Conservation (phyloP, 441 rosid species). For the Macaranga tanarius region DNA sequence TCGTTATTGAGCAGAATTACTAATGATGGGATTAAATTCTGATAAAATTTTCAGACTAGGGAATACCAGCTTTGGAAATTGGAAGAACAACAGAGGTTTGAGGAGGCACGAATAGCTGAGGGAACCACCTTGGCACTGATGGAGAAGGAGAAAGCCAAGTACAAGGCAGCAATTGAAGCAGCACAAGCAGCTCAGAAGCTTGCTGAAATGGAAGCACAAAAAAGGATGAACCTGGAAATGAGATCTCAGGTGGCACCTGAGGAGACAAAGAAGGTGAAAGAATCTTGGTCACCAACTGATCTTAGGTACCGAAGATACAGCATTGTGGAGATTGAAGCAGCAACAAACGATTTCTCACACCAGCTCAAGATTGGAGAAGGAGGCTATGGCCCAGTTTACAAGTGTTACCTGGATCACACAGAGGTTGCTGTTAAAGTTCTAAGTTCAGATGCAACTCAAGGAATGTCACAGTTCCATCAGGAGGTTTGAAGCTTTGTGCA, state of each 20-base stretch:
- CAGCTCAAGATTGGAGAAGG: conserved; percentile 86
- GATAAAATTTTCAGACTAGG: conserved; percentile 39
- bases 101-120: conserved; percentile 56
- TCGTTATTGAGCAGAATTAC: background rate
- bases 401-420: conserved; percentile 60
- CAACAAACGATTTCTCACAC: conserved; percentile 50
- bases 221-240: conserved; percentile 51
- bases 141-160: conserved; percentile 67
- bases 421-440: conserved; percentile 79
- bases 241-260: conserved; percentile 47
- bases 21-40: conserved; percentile 2
- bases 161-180: conserved; percentile 64
- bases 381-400: conserved; percentile 89
- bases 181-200: conserved; percentile 59
- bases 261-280: conserved; percentile 37
- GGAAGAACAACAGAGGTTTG: conserved; percentile 50
- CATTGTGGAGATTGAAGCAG: conserved; percentile 75
- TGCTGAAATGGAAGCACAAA: conserved; percentile 65
- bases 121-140: conserved; percentile 64
- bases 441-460: conserved; percentile 83
- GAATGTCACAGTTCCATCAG: conserved; percentile 73
- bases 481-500: conserved; percentile 40
- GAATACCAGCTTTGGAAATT: conserved; percentile 65
- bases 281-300: conserved; percentile 28
- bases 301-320: conserved; percentile 56